A percentile compares a stretch with the other conserved stretches of the same genome.
Conservation (phyloP, 495 filamentous ascomycete genomes). For the Hypoxylon crocopeplum region DNA sequence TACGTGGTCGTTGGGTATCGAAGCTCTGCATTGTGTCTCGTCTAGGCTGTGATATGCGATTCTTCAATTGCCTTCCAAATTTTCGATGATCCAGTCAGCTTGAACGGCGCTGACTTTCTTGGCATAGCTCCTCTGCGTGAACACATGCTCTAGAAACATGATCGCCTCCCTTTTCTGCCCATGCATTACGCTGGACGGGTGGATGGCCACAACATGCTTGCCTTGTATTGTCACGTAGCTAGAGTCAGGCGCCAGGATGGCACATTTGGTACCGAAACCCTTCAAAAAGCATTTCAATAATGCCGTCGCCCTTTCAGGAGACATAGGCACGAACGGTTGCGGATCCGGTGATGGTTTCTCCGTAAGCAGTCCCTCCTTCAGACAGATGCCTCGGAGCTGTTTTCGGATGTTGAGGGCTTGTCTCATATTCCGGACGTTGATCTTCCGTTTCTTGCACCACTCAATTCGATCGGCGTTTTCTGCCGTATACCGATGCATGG, state of each 20-base stretch:
- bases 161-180: constrained; percentile 92
- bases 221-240: constrained; percentile 85
- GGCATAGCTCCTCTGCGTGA: constrained; percentile 89
- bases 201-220: constrained; percentile 85
- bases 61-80: constrained; percentile 52
- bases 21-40: too few species aligned
- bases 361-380: constrained; percentile 54
- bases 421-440: constrained; percentile 84
- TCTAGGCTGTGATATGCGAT: too few species aligned
- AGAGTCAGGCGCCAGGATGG: constrained; percentile 79
- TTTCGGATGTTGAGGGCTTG: constrained; percentile 78
- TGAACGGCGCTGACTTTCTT: constrained; percentile 87
- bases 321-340: constrained; percentile 54
- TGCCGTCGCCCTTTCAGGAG: constrained; percentile 58
- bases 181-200: constrained; percentile 85
- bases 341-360: constrained; percentile 51
- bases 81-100: constrained; percentile 84
- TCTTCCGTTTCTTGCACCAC: constrained; percentile 80
- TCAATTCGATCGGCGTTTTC: constrained; percentile 74
- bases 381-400: constrained; percentile 76
- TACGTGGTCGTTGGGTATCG: too few species aligned
- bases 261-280: constrained; percentile 84
- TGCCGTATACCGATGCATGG: constrained; percentile 79
- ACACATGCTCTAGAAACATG: constrained; percentile 95
- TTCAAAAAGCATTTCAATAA: constrained; percentile 82